Evolutionary conservation across 2,329 filamentous ascomycete genomes (phyloP).

Genomic region (Tolypocladium pustulatum): DNA sequence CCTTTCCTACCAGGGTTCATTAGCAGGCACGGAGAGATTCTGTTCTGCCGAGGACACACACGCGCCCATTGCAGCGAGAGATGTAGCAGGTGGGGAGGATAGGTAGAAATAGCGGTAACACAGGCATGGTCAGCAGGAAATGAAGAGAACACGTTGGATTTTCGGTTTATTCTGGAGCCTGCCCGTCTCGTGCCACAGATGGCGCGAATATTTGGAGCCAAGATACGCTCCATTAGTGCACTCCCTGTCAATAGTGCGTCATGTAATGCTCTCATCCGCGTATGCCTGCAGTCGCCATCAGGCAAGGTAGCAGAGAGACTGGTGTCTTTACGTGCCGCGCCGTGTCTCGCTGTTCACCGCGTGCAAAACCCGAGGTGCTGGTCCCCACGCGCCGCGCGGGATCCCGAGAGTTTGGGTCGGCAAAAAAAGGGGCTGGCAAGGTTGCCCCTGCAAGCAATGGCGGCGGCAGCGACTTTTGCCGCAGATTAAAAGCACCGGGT

Average conservation of each 20-base stretch:
- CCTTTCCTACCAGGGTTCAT: neutral
- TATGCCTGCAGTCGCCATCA: neutral
- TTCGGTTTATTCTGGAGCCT: neutral
- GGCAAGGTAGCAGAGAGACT: neutral
- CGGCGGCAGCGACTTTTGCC: neutral
- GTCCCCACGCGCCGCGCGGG: conserved; percentile 10
- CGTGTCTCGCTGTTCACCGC: neutral
- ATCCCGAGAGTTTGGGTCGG: conserved; percentile 24
- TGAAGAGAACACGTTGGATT: neutral
- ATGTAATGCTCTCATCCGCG: neutral
- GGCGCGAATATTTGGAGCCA: too few species aligned
- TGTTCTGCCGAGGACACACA: neutral
- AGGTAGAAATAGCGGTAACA: neutral
- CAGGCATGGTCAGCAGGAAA: neutral
- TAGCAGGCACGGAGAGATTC: neutral
- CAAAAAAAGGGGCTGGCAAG: conserved; percentile 20
- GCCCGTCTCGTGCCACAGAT: neutral
- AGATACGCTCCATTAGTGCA: neutral
- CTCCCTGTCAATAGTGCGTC: neutral
- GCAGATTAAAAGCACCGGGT: neutral
- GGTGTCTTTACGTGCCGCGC: neutral
- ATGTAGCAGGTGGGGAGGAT: neutral
- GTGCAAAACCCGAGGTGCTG: conserved; percentile 16
- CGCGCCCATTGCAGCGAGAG: neutral
- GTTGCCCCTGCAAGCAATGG: conserved; percentile 11